These are phyloP conservation scores for Haplographium delicatum DNA, from an alignment of 495 filamentous ascomycete species.

Conservation along the genomic window DNA sequence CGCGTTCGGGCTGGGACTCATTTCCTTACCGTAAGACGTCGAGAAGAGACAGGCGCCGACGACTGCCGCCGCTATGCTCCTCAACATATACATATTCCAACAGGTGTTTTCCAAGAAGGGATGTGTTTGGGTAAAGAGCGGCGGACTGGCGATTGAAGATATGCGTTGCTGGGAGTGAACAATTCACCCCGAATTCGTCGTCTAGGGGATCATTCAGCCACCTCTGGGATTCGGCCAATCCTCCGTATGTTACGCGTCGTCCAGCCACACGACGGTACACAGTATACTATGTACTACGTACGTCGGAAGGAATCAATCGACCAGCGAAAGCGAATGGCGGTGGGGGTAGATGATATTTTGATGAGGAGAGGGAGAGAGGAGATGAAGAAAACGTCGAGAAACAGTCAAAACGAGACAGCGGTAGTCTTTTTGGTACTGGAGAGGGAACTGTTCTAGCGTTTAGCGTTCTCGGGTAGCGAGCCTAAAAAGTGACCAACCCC, in stretches of 20 bases:
- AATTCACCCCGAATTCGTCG: background rate
- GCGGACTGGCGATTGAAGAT: background rate
- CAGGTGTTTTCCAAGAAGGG: background rate
- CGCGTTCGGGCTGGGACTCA: background rate
- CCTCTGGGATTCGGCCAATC: too few species aligned
- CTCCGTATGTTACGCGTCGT: background rate
- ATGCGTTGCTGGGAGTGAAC: background rate
- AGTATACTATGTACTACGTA: too few species aligned
- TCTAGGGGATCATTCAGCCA: background rate
- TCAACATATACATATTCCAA: slow-evolving; percentile 18
- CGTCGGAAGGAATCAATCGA: background rate
- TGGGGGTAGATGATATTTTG: slow-evolving; percentile 2
- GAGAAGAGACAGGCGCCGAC: slow-evolving; percentile 18
- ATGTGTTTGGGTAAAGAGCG: background rate
- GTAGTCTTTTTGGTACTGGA: too few species aligned
- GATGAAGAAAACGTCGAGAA: too few species aligned
- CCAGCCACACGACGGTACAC: too few species aligned
- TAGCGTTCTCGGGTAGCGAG: too few species aligned
- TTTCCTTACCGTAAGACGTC: slow-evolving; percentile 13
- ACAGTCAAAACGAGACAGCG: background rate
- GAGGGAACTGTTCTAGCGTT: too few species aligned
- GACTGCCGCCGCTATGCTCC: slow-evolving; percentile 18
- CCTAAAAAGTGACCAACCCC: too few species aligned
- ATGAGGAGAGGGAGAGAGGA: background rate
- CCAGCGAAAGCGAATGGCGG: slow-evolving; percentile 9